phyloP scores from a whole-genome alignment of 2,329 filamentous ascomycete genomes.

The Alternaria gansuensis region DNA sequence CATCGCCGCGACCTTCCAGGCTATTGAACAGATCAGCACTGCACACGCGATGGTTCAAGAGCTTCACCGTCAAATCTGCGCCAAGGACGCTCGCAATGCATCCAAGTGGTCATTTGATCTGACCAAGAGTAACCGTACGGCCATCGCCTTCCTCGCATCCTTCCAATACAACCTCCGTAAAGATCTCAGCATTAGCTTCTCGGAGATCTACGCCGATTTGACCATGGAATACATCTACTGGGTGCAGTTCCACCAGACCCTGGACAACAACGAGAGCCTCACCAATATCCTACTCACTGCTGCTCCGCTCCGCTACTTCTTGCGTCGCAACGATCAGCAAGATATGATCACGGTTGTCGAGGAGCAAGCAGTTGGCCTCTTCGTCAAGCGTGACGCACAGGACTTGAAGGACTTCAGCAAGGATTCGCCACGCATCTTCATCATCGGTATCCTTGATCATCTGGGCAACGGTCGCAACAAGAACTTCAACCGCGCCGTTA shows the following conservation, averaged over 20 bases:
- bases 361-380: slow-evolving; percentile 39
- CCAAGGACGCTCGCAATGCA: slow-evolving; percentile 50
- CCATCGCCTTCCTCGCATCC: slow-evolving; percentile 57
- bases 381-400: slow-evolving; percentile 41
- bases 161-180: slow-evolving; percentile 56
- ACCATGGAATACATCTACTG: slow-evolving; percentile 50
- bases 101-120: slow-evolving; percentile 48
- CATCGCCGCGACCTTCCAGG: slow-evolving; percentile 59
- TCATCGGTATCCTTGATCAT: slow-evolving; percentile 43
- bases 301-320: slow-evolving; percentile 44
- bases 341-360: slow-evolving; percentile 40
- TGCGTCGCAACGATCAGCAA: slow-evolving; percentile 33
- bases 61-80: slow-evolving; percentile 61
- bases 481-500: slow-evolving; percentile 43
- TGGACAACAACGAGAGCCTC: slow-evolving; percentile 52
- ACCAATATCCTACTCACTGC: slow-evolving; percentile 46
- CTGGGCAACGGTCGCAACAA: slow-evolving; percentile 42
- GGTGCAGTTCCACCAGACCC: slow-evolving; percentile 41
- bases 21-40: slow-evolving; percentile 54
- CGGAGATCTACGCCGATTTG: slow-evolving; percentile 57
- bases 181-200: slow-evolving; percentile 51
- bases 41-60: slow-evolving; percentile 58
- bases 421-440: slow-evolving; percentile 44
- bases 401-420: slow-evolving; percentile 42
- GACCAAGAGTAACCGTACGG: slow-evolving; percentile 38